These are phyloP conservation scores for Astrothelium macrocarpum DNA, from an alignment of 495 filamentous ascomycete genomes.

Conservation along the genomic window DNA sequence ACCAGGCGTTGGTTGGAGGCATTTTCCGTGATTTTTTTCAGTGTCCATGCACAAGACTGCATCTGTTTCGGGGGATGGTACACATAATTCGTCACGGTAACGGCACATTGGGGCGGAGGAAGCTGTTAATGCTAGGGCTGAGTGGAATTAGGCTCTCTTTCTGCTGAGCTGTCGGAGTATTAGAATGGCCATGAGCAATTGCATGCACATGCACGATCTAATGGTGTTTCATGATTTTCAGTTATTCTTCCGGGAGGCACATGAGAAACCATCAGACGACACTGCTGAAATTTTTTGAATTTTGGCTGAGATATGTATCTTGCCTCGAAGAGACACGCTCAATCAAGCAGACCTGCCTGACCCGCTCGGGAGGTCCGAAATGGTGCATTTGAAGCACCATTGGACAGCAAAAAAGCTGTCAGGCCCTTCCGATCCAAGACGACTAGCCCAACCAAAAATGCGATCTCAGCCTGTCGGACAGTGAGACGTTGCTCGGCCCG, in stretches of 20 bases:
- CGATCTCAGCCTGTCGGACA: neutral
- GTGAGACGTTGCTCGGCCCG: constrained; percentile 5
- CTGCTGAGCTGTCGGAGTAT: neutral
- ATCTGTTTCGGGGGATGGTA: neutral
- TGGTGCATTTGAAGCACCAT: neutral
- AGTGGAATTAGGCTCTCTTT: neutral
- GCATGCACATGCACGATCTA: neutral
- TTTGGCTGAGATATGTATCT: no score
- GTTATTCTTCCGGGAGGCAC: no score
- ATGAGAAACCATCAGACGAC: neutral
- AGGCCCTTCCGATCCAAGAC: neutral
- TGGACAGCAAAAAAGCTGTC: neutral
- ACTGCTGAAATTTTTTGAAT: neutral
- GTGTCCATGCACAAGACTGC: neutral
- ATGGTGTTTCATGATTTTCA: neutral
- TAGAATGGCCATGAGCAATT: neutral
- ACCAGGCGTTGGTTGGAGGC: neutral
- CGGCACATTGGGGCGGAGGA: neutral
- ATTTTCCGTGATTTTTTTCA: neutral
- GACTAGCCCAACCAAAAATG: neutral
- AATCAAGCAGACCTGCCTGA: no score
- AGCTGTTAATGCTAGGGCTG: neutral
- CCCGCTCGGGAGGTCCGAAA: neutral
- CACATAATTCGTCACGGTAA: neutral
- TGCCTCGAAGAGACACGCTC: no score